phyloP scores from a whole-genome alignment of 1,284 basidiomycete genomes.

The Chiua sp. region DNA sequence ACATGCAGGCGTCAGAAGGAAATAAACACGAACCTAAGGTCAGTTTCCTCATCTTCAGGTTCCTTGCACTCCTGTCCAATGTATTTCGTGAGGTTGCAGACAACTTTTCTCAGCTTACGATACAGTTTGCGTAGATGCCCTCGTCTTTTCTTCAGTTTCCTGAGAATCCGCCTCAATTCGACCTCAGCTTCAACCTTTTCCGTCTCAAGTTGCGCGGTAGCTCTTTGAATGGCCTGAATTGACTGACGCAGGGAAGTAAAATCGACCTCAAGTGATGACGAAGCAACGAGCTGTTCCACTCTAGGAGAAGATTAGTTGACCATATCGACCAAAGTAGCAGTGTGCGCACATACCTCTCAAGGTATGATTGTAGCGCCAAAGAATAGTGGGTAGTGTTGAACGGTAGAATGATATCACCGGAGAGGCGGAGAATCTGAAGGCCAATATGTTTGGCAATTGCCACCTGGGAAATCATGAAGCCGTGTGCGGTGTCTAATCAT shows the following conservation, averaged over 20 bases:
- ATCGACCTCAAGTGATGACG: slow-evolving; percentile 35
- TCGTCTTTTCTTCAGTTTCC: slow-evolving; percentile 32
- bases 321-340: neutral
- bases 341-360: slow-evolving; percentile 46
- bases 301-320: slow-evolving; percentile 24
- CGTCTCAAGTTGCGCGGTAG: slow-evolving; percentile 59
- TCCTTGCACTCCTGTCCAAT: slow-evolving; percentile 27
- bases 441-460: slow-evolving; percentile 75
- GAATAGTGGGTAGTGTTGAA: slow-evolving; percentile 81
- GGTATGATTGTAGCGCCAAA: slow-evolving; percentile 52
- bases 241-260: slow-evolving; percentile 46
- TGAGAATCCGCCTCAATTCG: slow-evolving; percentile 41
- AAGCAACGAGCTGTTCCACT: slow-evolving; percentile 35
- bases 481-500: neutral
- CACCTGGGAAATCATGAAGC: slow-evolving; percentile 42
- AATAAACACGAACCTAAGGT: slow-evolving; percentile 21
- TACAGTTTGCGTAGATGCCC: slow-evolving; percentile 10
- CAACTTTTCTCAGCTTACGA: slow-evolving; percentile 26
- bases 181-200: slow-evolving; percentile 50
- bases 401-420: slow-evolving; percentile 64
- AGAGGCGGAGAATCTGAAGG: slow-evolving; percentile 63
- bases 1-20: neutral
- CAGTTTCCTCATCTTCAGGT: slow-evolving; percentile 4
- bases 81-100: slow-evolving; percentile 38
- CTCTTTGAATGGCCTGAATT: slow-evolving; percentile 54